Evolutionary conservation across 1,139 yeast genomes (phyloP), one percentile per base, ranked within the genome.

Genomic region (Lodderomyces theae): DNA sequence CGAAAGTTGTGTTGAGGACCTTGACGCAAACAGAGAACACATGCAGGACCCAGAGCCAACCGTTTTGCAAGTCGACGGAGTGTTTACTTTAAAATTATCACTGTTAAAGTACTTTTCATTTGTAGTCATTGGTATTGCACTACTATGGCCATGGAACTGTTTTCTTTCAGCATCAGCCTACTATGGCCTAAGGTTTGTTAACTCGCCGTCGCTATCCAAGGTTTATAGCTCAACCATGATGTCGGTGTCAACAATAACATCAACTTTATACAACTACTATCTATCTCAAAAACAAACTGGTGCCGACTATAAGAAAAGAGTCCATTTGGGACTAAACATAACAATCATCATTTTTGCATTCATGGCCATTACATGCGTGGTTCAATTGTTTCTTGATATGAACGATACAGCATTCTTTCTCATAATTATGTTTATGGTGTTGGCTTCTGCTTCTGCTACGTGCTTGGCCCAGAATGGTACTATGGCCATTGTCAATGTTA

Each of bases 71-170:
- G 13, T 63, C 18, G 38, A 52, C 3, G 44, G 49, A 22, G 47
- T 47, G 12, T 28, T 50, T 25, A 42, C 47, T 23, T 26, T 65
- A 31, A 52, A 53, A 17, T 52, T 74, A 13, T 60, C 73, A 1
- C 68, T 64, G 41, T 57, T 81, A 18, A 74, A 74, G 40, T 87
- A 86, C 55, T 35, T 74, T 15, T 78, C 94, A 0, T 87, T 83
- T 54, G 58, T 82, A 23, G 52, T 78, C n/a, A 72, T 86, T 9
- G 97, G 96, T 0, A 66, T 85, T 6, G 83, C 92, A 0, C 66
- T 86, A 29, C 70, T 92, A 32, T 92, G 97, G 97, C 97, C 98
- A 0, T 92, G 97, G 97, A 92, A 92, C 66, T 81, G 95, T 50
- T 83, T 89, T 51, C 65, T 92, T 8, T 82, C 95, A 1, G 96